Evolutionary conservation across 129 eudicot species (phyloP).

Genomic region (Helichrysum umbraculigerum): DNA sequence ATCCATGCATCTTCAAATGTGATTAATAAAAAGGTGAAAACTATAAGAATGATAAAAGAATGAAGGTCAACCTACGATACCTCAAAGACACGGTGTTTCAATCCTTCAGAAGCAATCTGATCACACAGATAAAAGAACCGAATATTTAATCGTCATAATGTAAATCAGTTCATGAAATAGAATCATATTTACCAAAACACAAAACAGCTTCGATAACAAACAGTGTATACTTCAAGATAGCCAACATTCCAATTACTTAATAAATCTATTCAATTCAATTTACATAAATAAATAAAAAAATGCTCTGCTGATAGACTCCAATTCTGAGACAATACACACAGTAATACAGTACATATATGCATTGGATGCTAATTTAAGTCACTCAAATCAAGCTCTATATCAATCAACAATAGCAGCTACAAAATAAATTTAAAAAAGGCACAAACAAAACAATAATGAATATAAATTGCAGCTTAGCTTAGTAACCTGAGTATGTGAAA

Average conservation of each 20-base stretch:
- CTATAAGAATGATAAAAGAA: no score
- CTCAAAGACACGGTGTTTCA: conserved; percentile 75
- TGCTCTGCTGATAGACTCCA: not conserved
- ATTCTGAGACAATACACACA: not conserved
- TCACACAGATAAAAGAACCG: not conserved
- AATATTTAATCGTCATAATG: not conserved
- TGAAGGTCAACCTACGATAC: conserved; percentile 72
- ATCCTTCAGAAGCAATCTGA: conserved; percentile 79
- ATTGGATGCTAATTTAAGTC: no score
- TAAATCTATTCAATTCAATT: not conserved
- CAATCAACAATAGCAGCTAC: not conserved
- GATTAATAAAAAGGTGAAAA: not conserved
- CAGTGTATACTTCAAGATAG: no score
- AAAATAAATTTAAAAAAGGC: not conserved
- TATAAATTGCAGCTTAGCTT: conserved; percentile 33
- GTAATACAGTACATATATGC: not conserved
- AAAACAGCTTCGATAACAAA: no score
- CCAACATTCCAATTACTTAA: no score
- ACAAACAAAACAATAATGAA: not conserved
- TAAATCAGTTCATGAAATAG: not conserved
- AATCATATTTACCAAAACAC: not conserved
- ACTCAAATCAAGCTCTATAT: no score
- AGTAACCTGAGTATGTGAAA: conserved; percentile 82
- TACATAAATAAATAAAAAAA: not conserved
- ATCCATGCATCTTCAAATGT: no score